These are phyloP conservation scores for Ogataea dorogensis DNA, from an alignment of 805 yeast genomes.

Conservation along the genomic window DNA sequence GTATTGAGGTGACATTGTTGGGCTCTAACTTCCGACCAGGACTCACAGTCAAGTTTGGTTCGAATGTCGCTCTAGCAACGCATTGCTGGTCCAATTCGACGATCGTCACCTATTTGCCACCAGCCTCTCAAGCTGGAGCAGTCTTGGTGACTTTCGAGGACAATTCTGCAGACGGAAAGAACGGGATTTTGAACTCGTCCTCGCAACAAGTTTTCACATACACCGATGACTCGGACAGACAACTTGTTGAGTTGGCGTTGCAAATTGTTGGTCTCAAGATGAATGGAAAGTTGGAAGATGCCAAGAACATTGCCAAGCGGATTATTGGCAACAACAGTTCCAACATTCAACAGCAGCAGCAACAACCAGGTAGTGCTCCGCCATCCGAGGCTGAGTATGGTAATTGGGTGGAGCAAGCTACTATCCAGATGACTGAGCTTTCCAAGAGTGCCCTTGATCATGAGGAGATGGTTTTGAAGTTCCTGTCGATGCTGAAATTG, in stretches of 20 bases:
- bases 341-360: conserved; percentile 20
- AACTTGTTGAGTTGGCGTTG: conserved; percentile 88
- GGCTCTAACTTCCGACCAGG: conserved; percentile 88
- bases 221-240: conserved; percentile 92
- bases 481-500: conserved; percentile 57
- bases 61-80: conserved; percentile 72
- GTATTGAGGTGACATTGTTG: conserved; percentile 87
- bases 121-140: conserved; percentile 85
- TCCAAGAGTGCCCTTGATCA: conserved; percentile 45
- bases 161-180: conserved; percentile 15
- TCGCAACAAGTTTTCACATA: conserved; percentile 76
- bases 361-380: conserved; percentile 16
- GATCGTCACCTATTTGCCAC: conserved; percentile 90
- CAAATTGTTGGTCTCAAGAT: conserved; percentile 96
- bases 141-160: conserved; percentile 79
- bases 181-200: conserved; percentile 17
- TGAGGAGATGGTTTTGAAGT: conserved; percentile 48
- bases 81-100: conserved; percentile 97
- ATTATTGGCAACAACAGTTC: conserved; percentile 68
- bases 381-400: conserved; percentile 25
- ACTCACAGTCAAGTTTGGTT: conserved; percentile 81
- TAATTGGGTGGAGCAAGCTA: conserved; percentile 55
- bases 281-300: conserved; percentile 95
- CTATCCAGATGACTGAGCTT: conserved; percentile 47
- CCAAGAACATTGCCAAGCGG: conserved; percentile 86